Evolutionary conservation across 23 red algal species (phyloP).

Genomic region (Chondrus crispus): DNA sequence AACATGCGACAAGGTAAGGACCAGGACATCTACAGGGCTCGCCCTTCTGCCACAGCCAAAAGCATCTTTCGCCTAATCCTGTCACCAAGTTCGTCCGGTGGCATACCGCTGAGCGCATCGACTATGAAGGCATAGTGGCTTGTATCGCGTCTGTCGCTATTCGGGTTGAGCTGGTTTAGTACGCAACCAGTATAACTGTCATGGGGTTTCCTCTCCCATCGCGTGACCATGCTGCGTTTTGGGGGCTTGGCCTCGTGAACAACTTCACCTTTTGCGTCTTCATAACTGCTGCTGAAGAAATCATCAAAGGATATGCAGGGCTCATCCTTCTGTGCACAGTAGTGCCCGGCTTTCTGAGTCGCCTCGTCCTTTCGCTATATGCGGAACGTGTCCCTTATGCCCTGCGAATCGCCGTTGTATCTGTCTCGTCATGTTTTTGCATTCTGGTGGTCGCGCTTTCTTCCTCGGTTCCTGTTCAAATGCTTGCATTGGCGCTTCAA

Average conservation of each 20-base stretch:
- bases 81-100: no score
- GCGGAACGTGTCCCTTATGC: neutral
- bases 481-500: neutral
- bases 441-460: neutral
- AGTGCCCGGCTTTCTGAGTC: constrained; percentile 18
- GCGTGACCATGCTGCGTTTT: constrained; percentile 21
- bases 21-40: no score
- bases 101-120: no score
- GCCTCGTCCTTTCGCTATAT: neutral
- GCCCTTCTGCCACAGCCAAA: no score
- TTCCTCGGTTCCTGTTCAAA: neutral
- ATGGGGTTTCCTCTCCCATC: no score
- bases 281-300: constrained; percentile 27
- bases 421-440: neutral
- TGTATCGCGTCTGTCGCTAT: no score
- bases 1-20: no score
- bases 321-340: constrained; percentile 22
- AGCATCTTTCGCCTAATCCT: no score
- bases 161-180: no score
- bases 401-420: neutral
- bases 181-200: no score
- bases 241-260: constrained; percentile 24
- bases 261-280: constrained; percentile 53
- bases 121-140: no score
- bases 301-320: constrained; percentile 19